These are phyloP conservation scores for Anthracocystis setariae DNA, from an alignment of 1,284 basidiomycete species.

Conservation along the genomic window DNA sequence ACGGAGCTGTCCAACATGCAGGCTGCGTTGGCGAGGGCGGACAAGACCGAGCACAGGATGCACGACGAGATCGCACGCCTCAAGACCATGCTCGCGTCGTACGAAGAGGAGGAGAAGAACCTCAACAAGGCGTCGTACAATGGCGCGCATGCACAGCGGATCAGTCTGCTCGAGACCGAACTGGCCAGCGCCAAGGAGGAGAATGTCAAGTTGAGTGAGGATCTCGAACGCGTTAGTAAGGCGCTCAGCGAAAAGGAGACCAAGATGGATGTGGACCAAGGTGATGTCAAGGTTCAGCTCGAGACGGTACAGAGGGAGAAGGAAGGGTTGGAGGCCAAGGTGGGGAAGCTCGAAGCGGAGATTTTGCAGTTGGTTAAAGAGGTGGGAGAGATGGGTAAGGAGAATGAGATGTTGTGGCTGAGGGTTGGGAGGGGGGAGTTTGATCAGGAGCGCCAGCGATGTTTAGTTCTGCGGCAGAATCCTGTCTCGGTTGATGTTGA, in stretches of 20 bases:
- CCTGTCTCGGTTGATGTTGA: constrained; percentile 80
- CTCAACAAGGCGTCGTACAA: constrained; percentile 51
- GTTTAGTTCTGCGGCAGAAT: constrained; percentile 78
- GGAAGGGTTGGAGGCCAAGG: constrained; percentile 50
- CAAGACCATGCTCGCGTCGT: constrained; percentile 47
- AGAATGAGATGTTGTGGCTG: constrained; percentile 77
- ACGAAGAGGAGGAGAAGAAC: constrained; percentile 57
- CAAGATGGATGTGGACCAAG: constrained; percentile 14
- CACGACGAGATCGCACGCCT: constrained; percentile 46
- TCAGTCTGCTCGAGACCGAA: constrained; percentile 56
- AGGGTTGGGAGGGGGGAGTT: constrained; percentile 75
- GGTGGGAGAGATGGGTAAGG: constrained; percentile 76
- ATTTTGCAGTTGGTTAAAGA: constrained; percentile 64
- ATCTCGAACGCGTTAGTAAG: constrained; percentile 15
- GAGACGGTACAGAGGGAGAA: constrained; percentile 7
- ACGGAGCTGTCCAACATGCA: constrained; percentile 57
- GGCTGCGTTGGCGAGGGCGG: constrained; percentile 24
- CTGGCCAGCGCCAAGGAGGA: constrained; percentile 34
- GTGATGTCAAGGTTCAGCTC: not conserved
- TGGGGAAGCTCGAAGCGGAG: constrained; percentile 47
- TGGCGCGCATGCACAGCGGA: constrained; percentile 57
- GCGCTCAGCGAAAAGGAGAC: constrained; percentile 14
- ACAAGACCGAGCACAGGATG: constrained; percentile 19
- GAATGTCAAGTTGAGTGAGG: not conserved
- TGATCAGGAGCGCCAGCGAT: constrained; percentile 77